A percentile compares a stretch with the other conserved stretches of the same genome.
Conservation (phyloP, 2,329 filamentous ascomycete species). For the Paecilomyces formosus region DNA sequence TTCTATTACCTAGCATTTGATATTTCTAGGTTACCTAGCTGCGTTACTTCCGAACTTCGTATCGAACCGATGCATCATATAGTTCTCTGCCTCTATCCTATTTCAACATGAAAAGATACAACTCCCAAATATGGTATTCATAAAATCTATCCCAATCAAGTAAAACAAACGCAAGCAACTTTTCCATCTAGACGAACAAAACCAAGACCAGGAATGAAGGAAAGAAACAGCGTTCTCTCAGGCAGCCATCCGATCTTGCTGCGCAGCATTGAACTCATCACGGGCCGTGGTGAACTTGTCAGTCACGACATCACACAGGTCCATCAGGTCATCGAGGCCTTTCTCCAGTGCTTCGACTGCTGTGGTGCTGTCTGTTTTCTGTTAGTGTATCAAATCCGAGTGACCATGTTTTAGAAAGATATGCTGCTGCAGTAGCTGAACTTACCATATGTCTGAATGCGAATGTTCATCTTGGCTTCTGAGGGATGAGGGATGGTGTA, state of each 20-base stretch:
- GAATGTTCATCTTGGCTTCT: slow-evolving; percentile 91
- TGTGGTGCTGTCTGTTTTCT: slow-evolving; percentile 59
- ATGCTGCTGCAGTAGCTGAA: slow-evolving; percentile 7
- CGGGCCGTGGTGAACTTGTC: slow-evolving; percentile 73
- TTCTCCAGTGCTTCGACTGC: slow-evolving; percentile 85
- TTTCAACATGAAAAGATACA: slow-evolving; percentile 5
- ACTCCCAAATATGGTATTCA: slow-evolving; percentile 17
- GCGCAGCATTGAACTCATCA: slow-evolving; percentile 48
- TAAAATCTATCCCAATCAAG: slow-evolving; percentile 6
- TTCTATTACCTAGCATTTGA: not conserved
- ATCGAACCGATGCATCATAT: not conserved
- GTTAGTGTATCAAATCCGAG: not conserved
- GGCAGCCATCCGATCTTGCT: slow-evolving; percentile 26
- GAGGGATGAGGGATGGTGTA: slow-evolving; percentile 97
- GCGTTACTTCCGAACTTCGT: not conserved
- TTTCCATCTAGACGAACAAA: not conserved
- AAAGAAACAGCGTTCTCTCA: slow-evolving; percentile 10
- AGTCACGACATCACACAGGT: slow-evolving; percentile 87
- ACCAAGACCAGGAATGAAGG: not conserved
- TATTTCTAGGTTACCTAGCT: too few relatives aligned
- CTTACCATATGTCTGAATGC: slow-evolving; percentile 94
- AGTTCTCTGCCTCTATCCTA: not conserved
- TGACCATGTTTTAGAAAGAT: not conserved
- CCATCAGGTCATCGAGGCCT: slow-evolving; percentile 79
- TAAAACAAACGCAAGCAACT: not conserved